phyloP scores from a whole-genome alignment of 805 yeast species.

The Cyberlindnera amylophila region DNA sequence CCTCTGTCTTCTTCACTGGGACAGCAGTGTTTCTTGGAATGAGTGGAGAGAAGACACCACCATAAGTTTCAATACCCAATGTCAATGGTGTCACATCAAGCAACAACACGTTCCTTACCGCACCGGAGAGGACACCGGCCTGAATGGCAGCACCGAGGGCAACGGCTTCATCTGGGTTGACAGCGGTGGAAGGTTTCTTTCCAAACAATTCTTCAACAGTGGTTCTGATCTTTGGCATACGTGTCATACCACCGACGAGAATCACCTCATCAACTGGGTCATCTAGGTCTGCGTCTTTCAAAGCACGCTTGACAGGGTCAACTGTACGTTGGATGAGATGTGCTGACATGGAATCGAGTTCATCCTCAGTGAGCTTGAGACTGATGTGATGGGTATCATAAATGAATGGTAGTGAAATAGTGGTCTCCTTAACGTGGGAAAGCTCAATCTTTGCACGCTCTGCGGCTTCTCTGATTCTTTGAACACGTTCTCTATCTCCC shows the following conservation, averaged over 20 bases:
- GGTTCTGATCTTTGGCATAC: conserved; percentile 77
- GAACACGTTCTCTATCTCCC: conserved; percentile 46
- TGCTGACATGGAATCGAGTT: conserved; percentile 63
- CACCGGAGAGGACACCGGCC: conserved; percentile 83
- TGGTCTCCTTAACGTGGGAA: conserved; percentile 59
- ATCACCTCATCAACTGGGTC: conserved; percentile 71
- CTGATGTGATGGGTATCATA: conserved; percentile 59
- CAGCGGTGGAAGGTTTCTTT: conserved; percentile 64
- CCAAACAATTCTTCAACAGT: conserved; percentile 57
- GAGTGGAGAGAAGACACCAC: conserved; percentile 77
- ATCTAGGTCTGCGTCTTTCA: conserved; percentile 68
- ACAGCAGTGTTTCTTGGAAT: conserved; percentile 76
- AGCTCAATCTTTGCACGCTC: conserved; percentile 74
- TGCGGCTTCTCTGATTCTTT: conserved; percentile 74
- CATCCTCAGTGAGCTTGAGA: conserved; percentile 55
- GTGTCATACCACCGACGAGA: conserved; percentile 85
- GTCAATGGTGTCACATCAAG: conserved; percentile 83
- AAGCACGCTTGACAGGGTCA: conserved; percentile 69
- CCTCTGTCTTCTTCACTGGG: conserved; percentile 70
- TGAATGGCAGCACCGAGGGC: conserved; percentile 89
- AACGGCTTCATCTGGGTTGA: conserved; percentile 92
- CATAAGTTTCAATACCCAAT: conserved; percentile 79
- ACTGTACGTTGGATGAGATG: conserved; percentile 65
- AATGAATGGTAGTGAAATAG: conserved; percentile 67
- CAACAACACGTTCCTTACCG: conserved; percentile 70